phyloP scores from a whole-genome alignment of 495 filamentous ascomycete species.

The Jackrogersella minutella region DNA sequence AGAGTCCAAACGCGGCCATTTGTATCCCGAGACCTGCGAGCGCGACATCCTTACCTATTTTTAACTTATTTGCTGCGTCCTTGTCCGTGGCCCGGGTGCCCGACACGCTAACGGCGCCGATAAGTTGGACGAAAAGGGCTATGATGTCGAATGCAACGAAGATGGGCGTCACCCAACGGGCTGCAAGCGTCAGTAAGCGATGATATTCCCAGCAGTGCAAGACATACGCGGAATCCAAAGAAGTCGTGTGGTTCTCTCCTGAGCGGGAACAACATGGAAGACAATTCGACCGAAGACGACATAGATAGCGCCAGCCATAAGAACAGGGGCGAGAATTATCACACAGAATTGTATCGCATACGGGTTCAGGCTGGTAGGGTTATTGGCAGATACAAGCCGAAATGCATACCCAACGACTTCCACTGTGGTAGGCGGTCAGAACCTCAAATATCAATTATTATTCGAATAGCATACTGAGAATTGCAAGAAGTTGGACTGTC shows the following conservation, averaged over 20 bases:
- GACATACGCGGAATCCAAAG: constrained; percentile 56
- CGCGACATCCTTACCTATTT: constrained; percentile 52
- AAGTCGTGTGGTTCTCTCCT: constrained; percentile 48
- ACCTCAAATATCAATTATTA: not conserved
- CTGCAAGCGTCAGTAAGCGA: constrained; percentile 14
- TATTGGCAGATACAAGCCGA: constrained; percentile 48
- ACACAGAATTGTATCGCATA: constrained; percentile 48
- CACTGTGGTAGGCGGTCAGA: constrained; percentile 43
- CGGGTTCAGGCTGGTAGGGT: constrained; percentile 43
- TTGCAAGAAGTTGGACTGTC: constrained; percentile 54
- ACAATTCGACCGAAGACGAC: constrained; percentile 52
- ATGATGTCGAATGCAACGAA: constrained; percentile 50
- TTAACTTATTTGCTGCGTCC: constrained; percentile 42
- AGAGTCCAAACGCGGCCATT: constrained; percentile 49
- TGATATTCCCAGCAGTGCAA: not conserved
- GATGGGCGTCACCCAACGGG: constrained; percentile 54
- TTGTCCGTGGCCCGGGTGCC: constrained; percentile 38
- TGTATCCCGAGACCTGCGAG: constrained; percentile 48
- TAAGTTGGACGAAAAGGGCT: constrained; percentile 47
- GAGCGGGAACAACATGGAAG: constrained; percentile 53
- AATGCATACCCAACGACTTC: constrained; percentile 57
- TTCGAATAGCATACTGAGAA: constrained; percentile 49
- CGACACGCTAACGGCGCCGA: constrained; percentile 52
- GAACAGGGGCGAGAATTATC: constrained; percentile 48
- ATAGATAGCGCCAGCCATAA: constrained; percentile 52